Percentiles rank a stretch among this genome's conserved stretches.
These are phyloP conservation scores for Przewalskia tangutica DNA, from an alignment of 257 asterid genomes.

Conservation along the genomic window DNA sequence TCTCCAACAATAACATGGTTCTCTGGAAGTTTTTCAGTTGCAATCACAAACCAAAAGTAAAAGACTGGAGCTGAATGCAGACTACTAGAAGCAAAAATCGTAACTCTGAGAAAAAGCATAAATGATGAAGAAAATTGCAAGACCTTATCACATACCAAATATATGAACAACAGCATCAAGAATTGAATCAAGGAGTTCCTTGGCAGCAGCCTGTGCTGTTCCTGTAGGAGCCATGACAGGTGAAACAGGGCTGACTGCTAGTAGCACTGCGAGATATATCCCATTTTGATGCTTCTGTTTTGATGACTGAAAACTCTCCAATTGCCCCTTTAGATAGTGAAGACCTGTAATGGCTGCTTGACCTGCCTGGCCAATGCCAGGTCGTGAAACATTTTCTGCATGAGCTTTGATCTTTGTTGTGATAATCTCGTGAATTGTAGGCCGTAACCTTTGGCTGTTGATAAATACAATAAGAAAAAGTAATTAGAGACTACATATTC, in stretches of 20 bases:
- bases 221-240: constrained; percentile 89
- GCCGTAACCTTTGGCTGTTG: constrained; percentile 84
- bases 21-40: constrained; percentile 42
- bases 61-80: background rate
- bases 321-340: constrained; percentile 58
- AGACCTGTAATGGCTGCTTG: constrained; percentile 54
- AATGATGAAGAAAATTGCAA: constrained; percentile 7
- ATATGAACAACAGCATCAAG: constrained; percentile 70
- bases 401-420: constrained; percentile 76
- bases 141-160: constrained; percentile 52
- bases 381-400: constrained; percentile 50
- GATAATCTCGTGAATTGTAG: constrained; percentile 85
- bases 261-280: constrained; percentile 47
- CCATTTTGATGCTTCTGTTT: constrained; percentile 75
- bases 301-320: constrained; percentile 54
- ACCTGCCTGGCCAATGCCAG: constrained; percentile 49
- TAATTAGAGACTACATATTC: background rate
- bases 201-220: constrained; percentile 78
- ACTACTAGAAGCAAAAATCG: constrained; percentile 6
- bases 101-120: constrained; percentile 5
- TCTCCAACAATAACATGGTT: constrained; percentile 98
- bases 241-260: constrained; percentile 90
- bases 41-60: constrained; percentile 1
- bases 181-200: constrained; percentile 81
- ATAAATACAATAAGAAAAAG: background rate